A percentile compares a stretch with the other conserved stretches of the same genome.
phyloP scores from a whole-genome alignment of 495 filamentous ascomycete genomes.

The Penicillium malachiteum region DNA sequence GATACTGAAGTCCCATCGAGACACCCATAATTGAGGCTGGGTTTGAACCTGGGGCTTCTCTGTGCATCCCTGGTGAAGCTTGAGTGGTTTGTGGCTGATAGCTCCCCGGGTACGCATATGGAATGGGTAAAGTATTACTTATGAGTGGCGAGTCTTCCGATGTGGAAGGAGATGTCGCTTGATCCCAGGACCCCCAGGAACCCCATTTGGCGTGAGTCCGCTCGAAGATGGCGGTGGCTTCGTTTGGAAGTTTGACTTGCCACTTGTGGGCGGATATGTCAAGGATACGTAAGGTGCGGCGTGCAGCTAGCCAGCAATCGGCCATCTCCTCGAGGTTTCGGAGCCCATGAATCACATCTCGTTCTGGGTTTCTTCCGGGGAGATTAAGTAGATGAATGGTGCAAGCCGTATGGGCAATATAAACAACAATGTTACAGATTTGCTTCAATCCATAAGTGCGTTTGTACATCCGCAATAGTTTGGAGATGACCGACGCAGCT shows the following conservation, averaged over 20 bases:
- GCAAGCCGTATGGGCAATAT: slow-evolving; percentile 90
- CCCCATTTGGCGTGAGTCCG: slow-evolving; percentile 61
- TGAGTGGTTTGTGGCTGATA: slow-evolving; percentile 11
- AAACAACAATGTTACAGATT: slow-evolving; percentile 93
- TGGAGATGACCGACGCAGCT: slow-evolving; percentile 84
- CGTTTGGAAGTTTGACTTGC: slow-evolving; percentile 82
- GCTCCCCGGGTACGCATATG: not conserved
- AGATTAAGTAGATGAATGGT: slow-evolving; percentile 94
- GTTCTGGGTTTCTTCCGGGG: slow-evolving; percentile 80
- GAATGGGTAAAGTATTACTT: not conserved
- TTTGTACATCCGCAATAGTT: slow-evolving; percentile 89
- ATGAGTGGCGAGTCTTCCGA: slow-evolving; percentile 29
- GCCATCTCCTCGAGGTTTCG: slow-evolving; percentile 94
- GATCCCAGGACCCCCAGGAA: slow-evolving; percentile 46
- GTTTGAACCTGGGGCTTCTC: slow-evolving; percentile 13
- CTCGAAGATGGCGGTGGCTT: slow-evolving; percentile 70
- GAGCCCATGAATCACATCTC: slow-evolving; percentile 88
- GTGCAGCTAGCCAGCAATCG: slow-evolving; percentile 89
- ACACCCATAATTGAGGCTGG: slow-evolving; percentile 8
- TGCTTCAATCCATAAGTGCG: slow-evolving; percentile 85
- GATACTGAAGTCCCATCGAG: slow-evolving; percentile 19
- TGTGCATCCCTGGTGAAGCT: slow-evolving; percentile 8
- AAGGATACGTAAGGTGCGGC: slow-evolving; percentile 80
- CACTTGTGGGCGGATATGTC: slow-evolving; percentile 83
- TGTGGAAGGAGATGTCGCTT: slow-evolving; percentile 35